Percentiles rank a stretch among this genome's conserved stretches.
Conservation (phyloP, 495 filamentous ascomycete genomes). For the Penicillium alfredii region DNA sequence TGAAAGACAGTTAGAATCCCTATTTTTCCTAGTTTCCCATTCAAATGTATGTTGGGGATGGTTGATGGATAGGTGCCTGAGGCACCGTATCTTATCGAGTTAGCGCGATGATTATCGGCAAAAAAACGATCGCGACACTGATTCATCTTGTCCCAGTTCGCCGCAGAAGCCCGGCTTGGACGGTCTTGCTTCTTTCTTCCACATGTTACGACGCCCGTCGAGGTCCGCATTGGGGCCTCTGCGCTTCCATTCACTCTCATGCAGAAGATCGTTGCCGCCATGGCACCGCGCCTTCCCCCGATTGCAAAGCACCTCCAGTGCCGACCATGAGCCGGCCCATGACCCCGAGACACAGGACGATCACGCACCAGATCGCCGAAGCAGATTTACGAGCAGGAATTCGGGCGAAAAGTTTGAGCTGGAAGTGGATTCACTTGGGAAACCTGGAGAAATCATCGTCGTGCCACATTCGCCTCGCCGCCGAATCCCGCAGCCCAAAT, state of each 20-base stretch:
- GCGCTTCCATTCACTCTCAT: constrained; percentile 6
- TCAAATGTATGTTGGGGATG: not conserved
- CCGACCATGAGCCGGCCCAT: constrained; percentile 3
- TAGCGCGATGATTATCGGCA: constrained; percentile 10
- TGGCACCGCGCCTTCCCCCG: constrained; percentile 14
- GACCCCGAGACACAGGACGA: constrained; percentile 1
- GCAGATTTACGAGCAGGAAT: constrained; percentile 1
- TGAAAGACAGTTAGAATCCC: too few species aligned
- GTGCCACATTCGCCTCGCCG: constrained; percentile 19
- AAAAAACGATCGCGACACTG: constrained; percentile 6
- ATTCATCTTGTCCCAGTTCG: constrained; percentile 5
- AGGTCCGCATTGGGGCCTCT: constrained; percentile 13
- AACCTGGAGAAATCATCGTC: constrained; percentile 39
- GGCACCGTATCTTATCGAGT: constrained; percentile 5
- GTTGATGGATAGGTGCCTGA: not conserved
- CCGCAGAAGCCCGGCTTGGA: too few species aligned
- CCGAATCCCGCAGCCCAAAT: constrained; percentile 1
- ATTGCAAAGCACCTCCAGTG: constrained; percentile 14
- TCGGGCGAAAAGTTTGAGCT: constrained; percentile 13
- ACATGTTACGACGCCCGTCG: constrained; percentile 24
- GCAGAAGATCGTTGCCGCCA: constrained; percentile 5
- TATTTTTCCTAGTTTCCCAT: too few species aligned
- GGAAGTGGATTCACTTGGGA: constrained; percentile 33
- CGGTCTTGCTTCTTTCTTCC: too few species aligned
- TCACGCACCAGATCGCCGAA: constrained; percentile 1